phyloP scores from a whole-genome alignment of 768 basidiomycete species.

The Gloeopeniophorella convolvens region DNA sequence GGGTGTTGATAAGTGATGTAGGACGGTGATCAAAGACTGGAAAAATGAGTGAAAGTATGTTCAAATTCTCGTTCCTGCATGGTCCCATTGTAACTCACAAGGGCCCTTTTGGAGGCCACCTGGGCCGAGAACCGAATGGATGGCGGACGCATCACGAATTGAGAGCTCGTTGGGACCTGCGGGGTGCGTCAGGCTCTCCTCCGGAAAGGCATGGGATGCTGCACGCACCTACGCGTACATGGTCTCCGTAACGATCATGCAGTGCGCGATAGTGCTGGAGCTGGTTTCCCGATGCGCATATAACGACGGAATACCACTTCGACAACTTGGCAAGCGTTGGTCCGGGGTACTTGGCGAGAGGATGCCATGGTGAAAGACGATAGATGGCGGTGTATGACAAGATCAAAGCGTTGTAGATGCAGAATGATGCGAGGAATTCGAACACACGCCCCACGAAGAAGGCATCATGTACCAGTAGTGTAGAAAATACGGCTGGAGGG shows the following conservation, averaged over 20 bases:
- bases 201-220: constrained; percentile 4
- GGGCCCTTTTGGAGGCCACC: constrained; percentile 19
- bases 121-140: constrained; percentile 5
- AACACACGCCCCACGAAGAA: too few species aligned
- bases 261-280: constrained; percentile 26
- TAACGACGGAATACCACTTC: constrained; percentile 33
- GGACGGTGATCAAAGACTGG: constrained; percentile 9
- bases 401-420: not conserved
- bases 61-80: not conserved
- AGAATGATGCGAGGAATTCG: too few species aligned
- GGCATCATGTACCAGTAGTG: too few species aligned
- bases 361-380: constrained; percentile 48
- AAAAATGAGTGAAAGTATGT: not conserved
- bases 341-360: constrained; percentile 45
- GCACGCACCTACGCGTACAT: constrained; percentile 34
- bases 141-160: constrained; percentile 5
- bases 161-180: constrained; percentile 11
- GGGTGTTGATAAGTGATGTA: constrained; percentile 26
- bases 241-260: constrained; percentile 31
- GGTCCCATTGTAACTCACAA: not conserved
- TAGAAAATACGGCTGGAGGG: too few species aligned
- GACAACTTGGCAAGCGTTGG: constrained; percentile 38
- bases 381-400: constrained; percentile 27
- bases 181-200: not conserved
- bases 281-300: constrained; percentile 33